Conservation (phyloP, 2,329 filamentous ascomycete species). For the Domatiomyces globalis region DNA sequence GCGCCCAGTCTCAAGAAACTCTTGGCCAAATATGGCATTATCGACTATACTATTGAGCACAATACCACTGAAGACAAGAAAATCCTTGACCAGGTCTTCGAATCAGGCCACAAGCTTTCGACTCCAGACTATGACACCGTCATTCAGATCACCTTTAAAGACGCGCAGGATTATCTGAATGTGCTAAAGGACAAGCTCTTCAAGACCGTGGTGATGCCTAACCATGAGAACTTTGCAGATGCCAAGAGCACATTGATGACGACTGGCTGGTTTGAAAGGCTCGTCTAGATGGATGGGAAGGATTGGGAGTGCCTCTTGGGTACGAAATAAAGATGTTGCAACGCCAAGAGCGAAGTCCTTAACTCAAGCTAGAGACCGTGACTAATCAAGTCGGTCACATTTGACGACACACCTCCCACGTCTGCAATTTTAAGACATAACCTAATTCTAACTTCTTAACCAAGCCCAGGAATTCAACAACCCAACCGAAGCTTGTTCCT, state of each 20-base stretch:
- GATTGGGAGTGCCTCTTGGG: neutral
- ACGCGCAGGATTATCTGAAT: constrained; percentile 19
- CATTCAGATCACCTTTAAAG: no score
- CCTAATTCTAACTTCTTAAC: neutral
- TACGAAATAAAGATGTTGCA: neutral
- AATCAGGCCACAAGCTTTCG: neutral
- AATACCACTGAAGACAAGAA: constrained; percentile 3
- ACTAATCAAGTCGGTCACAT: neutral
- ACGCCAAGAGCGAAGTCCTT: neutral
- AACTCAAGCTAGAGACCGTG: neutral
- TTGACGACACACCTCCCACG: neutral
- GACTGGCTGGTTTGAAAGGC: constrained; percentile 1
- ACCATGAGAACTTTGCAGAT: constrained; percentile 24
- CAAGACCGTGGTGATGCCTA: constrained; percentile 20
- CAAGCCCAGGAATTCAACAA: neutral
- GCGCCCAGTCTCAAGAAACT: constrained; percentile 19
- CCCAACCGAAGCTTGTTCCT: neutral
- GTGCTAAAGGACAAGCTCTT: constrained; percentile 22
- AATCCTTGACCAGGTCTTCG: constrained; percentile 2
- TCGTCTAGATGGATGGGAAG: neutral
- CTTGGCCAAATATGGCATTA: constrained; percentile 3
- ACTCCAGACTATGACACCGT: constrained; percentile 17
- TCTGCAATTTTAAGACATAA: neutral
- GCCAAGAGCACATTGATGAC: constrained; percentile 9
- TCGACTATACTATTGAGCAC: no score